Percentiles rank a stretch among this genome's conserved stretches.
phyloP scores from a whole-genome alignment of 257 asterid species.

The Fraxinus quadrangulata region DNA sequence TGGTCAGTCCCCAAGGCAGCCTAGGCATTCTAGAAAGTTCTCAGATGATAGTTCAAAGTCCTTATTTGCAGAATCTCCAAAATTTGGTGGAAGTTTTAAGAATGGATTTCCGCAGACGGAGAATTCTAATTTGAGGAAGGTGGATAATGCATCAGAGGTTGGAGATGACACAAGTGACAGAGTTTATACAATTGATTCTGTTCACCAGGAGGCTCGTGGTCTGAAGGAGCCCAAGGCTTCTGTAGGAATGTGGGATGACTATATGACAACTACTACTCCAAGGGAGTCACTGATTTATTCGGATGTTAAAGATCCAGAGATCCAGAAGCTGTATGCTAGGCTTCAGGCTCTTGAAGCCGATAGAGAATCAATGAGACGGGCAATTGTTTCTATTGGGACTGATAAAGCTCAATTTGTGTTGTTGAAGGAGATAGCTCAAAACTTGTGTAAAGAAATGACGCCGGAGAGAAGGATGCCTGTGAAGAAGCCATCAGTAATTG shows the following conservation, averaged over 20 bases:
- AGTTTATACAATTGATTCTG: constrained; percentile 85
- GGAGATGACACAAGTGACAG: constrained; percentile 79
- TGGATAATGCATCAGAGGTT: constrained; percentile 52
- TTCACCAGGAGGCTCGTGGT: constrained; percentile 57
- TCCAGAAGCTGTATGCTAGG: constrained; percentile 82
- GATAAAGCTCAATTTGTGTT: constrained; percentile 83
- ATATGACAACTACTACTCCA: constrained; percentile 53
- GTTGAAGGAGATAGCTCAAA: constrained; percentile 94
- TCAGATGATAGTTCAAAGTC: constrained; percentile 61
- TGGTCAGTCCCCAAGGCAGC: constrained; percentile 68
- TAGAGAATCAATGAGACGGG: constrained; percentile 92
- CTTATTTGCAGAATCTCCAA: constrained; percentile 60
- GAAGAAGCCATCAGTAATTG: constrained; percentile 50
- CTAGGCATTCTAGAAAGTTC: constrained; percentile 58
- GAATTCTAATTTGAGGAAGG: constrained; percentile 44
- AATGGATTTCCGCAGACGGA: constrained; percentile 47
- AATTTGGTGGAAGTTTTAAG: constrained; percentile 48
- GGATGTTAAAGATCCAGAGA: constrained; percentile 57
- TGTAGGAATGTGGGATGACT: constrained; percentile 47
- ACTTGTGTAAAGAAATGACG: constrained; percentile 73
- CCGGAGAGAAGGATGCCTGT: constrained; percentile 50
- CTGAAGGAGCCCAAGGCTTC: constrained; percentile 48
- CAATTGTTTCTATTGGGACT: constrained; percentile 77
- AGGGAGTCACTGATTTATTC: constrained; percentile 42
- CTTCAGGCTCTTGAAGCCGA: constrained; percentile 98